These are phyloP conservation scores for Aureobasidium sp. DNA, from an alignment of 2,329 filamentous ascomycete genomes.

Conservation along the genomic window DNA sequence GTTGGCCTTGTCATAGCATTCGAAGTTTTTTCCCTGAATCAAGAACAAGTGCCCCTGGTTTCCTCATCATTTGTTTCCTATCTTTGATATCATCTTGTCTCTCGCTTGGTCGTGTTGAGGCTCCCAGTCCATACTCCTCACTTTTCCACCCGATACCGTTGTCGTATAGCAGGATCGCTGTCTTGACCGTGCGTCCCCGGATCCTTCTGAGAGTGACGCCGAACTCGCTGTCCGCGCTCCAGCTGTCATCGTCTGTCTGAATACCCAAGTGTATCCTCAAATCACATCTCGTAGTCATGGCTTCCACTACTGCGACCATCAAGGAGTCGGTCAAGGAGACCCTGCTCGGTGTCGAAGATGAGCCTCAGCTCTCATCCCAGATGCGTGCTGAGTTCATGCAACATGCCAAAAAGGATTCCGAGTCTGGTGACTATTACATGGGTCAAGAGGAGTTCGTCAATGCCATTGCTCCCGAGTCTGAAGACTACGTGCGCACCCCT, in stretches of 20 bases:
- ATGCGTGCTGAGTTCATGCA: conserved; percentile 68
- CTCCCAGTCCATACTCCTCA: not conserved
- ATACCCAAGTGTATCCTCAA: not conserved
- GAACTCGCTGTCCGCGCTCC: conserved; percentile 12
- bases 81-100: not conserved
- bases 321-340: conserved; percentile 60
- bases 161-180: not conserved
- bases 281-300: conserved; percentile 1
- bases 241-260: conserved; percentile 4
- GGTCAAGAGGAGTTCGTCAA: conserved; percentile 80
- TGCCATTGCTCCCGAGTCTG: conserved; percentile 75
- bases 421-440: conserved; percentile 72
- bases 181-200: conserved; percentile 10
- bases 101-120: not conserved
- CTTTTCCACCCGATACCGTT: not conserved
- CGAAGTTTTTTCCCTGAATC: not conserved
- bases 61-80: not conserved
- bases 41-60: not conserved
- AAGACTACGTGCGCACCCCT: conserved; percentile 66
- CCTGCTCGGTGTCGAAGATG: conserved; percentile 55
- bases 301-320: conserved; percentile 43
- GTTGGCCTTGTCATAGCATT: not conserved
- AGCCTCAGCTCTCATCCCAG: conserved; percentile 62
- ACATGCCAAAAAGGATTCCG: conserved; percentile 67
- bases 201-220: not conserved